A percentile compares a stretch with the other conserved stretches of the same genome.
Evolutionary conservation across 2,329 filamentous ascomycete species (phyloP).

Genomic region (Fusarium fracticaudum): DNA sequence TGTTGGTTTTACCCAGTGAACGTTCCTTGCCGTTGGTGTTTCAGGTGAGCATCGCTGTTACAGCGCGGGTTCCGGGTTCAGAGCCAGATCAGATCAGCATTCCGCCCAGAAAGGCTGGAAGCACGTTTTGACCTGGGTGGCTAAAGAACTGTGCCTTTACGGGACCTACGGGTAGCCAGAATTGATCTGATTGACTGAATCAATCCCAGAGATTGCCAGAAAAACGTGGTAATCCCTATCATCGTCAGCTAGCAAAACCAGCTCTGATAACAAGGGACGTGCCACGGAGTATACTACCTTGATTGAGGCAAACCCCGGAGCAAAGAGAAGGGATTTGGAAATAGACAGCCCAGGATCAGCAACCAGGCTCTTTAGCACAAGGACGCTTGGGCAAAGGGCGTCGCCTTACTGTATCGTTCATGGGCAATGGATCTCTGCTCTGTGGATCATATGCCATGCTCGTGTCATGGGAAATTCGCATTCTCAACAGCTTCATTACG

Average conservation of each 20-base stretch:
- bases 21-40: conserved; percentile 20
- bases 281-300: conserved; percentile 18
- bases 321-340: conserved; percentile 14
- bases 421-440: not conserved
- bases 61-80: conserved; percentile 17
- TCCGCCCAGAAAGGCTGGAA: not conserved
- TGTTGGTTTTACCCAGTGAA: not conserved
- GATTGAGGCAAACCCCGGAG: conserved; percentile 22
- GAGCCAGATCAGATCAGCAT: conserved; percentile 17
- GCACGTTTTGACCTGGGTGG: conserved; percentile 2
- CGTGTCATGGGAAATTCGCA: conserved; percentile 20
- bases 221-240: conserved; percentile 24
- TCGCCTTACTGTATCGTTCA: not conserved
- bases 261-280: conserved; percentile 19
- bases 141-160: not conserved
- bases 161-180: conserved; percentile 3
- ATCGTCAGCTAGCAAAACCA: conserved; percentile 2
- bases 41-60: conserved; percentile 35
- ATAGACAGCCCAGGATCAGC: conserved; percentile 9
- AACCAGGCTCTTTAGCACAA: conserved; percentile 2
- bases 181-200: conserved; percentile 3
- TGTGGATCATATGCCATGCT: conserved; percentile 15
- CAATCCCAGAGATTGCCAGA: conserved; percentile 11
- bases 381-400: not conserved
- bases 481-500: conserved; percentile 2